phyloP scores from a whole-genome alignment of 169 alveolate genomes.

The Plasmodium berghei region DNA sequence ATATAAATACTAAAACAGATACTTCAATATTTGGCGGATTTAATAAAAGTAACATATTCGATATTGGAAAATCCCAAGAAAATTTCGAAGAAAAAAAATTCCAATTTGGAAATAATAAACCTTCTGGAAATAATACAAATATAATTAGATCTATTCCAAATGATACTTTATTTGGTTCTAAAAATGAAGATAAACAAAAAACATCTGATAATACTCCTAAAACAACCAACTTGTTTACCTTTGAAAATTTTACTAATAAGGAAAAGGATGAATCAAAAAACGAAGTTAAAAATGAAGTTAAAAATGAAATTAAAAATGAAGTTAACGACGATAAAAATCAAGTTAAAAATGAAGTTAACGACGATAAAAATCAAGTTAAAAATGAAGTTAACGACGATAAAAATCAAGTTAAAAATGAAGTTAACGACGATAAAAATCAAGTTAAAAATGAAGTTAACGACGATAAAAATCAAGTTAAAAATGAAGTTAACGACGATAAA shows the following conservation, averaged over 20 bases:
- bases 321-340: background rate
- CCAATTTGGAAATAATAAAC: constrained; percentile 1
- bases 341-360: too few relatives aligned
- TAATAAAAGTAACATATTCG: background rate
- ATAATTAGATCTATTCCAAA: too few relatives aligned
- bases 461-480: background rate
- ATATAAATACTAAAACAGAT: too few relatives aligned
- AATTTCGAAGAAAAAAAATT: constrained; percentile 21
- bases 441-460: too few relatives aligned
- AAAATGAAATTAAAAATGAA: too few relatives aligned
- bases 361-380: background rate
- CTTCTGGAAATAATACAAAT: background rate
- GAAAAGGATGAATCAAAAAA: background rate
- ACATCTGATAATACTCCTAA: too few relatives aligned
- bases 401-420: background rate
- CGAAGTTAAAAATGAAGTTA: background rate
- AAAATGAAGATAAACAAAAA: too few relatives aligned
- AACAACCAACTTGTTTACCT: too few relatives aligned
- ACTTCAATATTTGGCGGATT: background rate
- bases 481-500: background rate
- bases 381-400: background rate
- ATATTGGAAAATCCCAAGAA: background rate
- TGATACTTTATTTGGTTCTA: background rate
- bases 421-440: constrained; percentile 6
- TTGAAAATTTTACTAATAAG: background rate